These are phyloP conservation scores for Lepidopterella palustris DNA, from an alignment of 495 filamentous ascomycete genomes.

Conservation along the genomic window DNA sequence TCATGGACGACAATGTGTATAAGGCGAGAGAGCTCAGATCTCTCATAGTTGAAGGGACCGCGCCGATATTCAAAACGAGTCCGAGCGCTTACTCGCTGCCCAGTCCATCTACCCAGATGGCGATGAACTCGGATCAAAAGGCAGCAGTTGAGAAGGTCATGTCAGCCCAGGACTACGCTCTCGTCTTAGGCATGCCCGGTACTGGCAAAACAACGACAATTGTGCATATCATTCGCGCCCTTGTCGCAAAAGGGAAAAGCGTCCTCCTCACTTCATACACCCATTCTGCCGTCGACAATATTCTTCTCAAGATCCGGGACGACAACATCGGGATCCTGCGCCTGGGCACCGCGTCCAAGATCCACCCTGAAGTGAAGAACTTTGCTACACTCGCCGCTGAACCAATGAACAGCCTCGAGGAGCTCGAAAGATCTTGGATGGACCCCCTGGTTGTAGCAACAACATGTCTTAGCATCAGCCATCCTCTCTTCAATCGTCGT, in stretches of 20 bases:
- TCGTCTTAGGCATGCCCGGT: conserved; percentile 95
- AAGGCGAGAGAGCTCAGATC: conserved; percentile 66
- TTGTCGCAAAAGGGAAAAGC: conserved; percentile 83
- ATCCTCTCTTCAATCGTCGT: conserved; percentile 78
- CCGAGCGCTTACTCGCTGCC: conserved; percentile 53
- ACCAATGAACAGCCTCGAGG: conserved; percentile 67
- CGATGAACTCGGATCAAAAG: conserved; percentile 79
- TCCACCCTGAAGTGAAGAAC: conserved; percentile 76
- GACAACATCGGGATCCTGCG: conserved; percentile 76
- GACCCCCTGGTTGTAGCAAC: conserved; percentile 84
- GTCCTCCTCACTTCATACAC: conserved; percentile 93
- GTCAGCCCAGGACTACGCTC: conserved; percentile 87
- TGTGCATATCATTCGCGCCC: conserved; percentile 88
- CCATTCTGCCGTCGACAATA: conserved; percentile 96
- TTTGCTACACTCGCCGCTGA: conserved; percentile 72
- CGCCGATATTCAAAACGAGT: conserved; percentile 64
- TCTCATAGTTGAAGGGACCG: conserved; percentile 65
- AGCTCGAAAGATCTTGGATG: conserved; percentile 74
- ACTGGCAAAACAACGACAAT: conserved; percentile 98
- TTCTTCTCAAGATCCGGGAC: conserved; percentile 78
- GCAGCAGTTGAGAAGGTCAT: conserved; percentile 87
- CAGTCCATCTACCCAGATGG: conserved; percentile 43
- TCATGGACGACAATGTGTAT: conserved; percentile 76
- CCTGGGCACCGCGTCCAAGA: conserved; percentile 71
- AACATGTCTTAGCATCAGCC: conserved; percentile 86